A percentile compares a stretch with the other conserved stretches of the same genome.
Conservation (phyloP, 2,329 filamentous ascomycete genomes). For the Neobulgaria alba region DNA sequence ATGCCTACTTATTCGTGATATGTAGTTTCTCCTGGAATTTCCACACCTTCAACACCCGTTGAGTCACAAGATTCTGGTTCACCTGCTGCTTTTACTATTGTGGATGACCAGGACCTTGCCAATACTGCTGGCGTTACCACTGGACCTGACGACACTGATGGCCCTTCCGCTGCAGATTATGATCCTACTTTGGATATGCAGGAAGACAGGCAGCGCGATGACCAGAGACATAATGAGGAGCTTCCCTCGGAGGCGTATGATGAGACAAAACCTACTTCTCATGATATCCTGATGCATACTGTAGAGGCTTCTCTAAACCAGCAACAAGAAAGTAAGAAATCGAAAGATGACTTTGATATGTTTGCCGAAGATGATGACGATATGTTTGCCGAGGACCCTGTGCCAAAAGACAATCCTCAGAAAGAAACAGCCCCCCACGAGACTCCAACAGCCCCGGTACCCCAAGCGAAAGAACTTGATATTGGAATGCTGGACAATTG, state of each 20-base stretch:
- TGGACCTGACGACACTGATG: conserved; percentile 47
- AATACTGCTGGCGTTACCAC: conserved; percentile 43
- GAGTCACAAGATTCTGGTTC: conserved; percentile 28
- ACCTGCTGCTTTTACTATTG: conserved; percentile 45
- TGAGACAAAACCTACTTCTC: conserved; percentile 45
- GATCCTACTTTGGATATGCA: conserved; percentile 83
- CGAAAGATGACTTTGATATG: conserved; percentile 71
- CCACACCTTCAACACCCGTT: conserved; percentile 29
- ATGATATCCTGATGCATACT: conserved; percentile 38
- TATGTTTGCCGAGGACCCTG: conserved; percentile 44
- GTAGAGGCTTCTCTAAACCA: conserved; percentile 29
- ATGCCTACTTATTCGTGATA: conserved; percentile 9
- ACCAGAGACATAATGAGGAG: conserved; percentile 52
- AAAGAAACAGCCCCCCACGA: conserved; percentile 34
- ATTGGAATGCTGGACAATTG: conserved; percentile 81
- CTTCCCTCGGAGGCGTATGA: conserved; percentile 47
- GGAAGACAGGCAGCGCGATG: conserved; percentile 67
- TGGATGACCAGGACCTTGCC: conserved; percentile 59
- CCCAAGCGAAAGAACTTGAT: conserved; percentile 47
- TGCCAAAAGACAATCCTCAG: conserved; percentile 14
- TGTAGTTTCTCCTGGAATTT: conserved; percentile 25
- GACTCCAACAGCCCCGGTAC: conserved; percentile 37
- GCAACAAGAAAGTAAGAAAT: conserved; percentile 33
- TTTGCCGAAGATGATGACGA: conserved; percentile 73
- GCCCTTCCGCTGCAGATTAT: conserved; percentile 87